Evolutionary conservation across 371 early-diverging fungal species (phyloP), one percentile per base, ranked within the genome.

Genomic region (Circinella minor): DNA sequence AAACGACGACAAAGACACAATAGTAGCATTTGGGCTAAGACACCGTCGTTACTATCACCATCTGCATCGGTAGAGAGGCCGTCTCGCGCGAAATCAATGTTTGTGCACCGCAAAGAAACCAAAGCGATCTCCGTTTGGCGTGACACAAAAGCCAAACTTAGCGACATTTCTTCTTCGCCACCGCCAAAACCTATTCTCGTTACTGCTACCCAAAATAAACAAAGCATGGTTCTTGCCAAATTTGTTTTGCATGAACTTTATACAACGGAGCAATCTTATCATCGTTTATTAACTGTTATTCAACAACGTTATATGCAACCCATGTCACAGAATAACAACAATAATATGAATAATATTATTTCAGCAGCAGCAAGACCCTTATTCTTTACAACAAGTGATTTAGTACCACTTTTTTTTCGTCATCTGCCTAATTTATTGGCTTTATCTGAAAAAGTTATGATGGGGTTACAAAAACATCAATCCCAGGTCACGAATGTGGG

Each of bases 261-360:
- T 61, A 68, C 71, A 15, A 74, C 75, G 3, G 75, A 74, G 61
- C 71, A 67, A 38, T 76, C 79, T 2, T 83, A 81, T 48, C 71
- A 78, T 57, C 71, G 70, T 57, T 59, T 81, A 15, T 69, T 83
- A 8, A 61, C 57, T 6, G 37, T 81, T 13, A 77, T 81, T 13
- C 68, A 78, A 70, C 66, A 80, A n/a, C 70, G 74, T 27, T 81
- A 82, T 60, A 78, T 82, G 82, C 64, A 73, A 38, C 78, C 78
- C 11, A 77, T 82, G 78, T 47, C 75, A 61, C 62, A 55, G 37
- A 78, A 70, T 75, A 4, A 62, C 71, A 17, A 17, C 14, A 14
- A 51, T 51, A 51, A 17, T n/a, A n/a, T 13, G 14, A 8, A 51
- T n/a, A 8, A 51, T 17, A 15, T 15, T n/a, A 51, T 51, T 15